Base-by-base conservation (phyloP, 202 grass and related monocot species). In the Zoysia matrella region DNA sequence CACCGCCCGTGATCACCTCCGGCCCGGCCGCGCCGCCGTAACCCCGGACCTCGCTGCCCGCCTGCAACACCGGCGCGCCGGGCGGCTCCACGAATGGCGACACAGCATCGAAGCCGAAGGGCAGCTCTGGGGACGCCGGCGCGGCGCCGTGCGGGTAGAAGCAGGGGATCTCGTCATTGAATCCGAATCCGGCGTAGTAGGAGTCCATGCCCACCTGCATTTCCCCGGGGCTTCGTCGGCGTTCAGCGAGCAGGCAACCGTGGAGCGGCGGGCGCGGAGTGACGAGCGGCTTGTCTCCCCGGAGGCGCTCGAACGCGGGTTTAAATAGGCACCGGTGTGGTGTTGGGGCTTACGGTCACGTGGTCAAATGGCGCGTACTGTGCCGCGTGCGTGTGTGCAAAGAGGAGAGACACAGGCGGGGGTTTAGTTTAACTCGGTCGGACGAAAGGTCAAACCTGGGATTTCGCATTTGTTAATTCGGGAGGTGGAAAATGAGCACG, bases 181-280 rank as follows among this genome's bases (percentile, higher is more conserved):
- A 50, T 16, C 52, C 22, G 22, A 30, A 7, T 52, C 49, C 44
- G 75, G 51, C 60, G 47, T 77, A 69, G 77, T 81, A 93, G 46
- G 90, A 82, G 69, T 92, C 91, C 96, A 88, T 96, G 22, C 22
- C 22, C 22, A 30, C 22, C 67, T 84, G 86, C 93, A 95, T 92
- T 72, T 73, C 61, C 72, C 66, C 52, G 7, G 10, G 22, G 2
- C 6, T 46, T 10, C 11, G 40, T 30, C 22, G 22, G 22, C 22
- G 22, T 30, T 30, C 22, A 30, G 22, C 22, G 30, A 6, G 14
- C 5, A 22, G 60, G 52, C 52, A 16, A 50, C 72, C 42, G 7
- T 2, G 15, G 54, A 5, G 22, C 12, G 52, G 4, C 10, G 12
- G 54, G 3, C 47, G 22, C 22, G 41, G 50, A 47, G 64, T 54